Percentiles rank a stretch among this genome's conserved stretches.
phyloP scores from a whole-genome alignment of 805 yeast species.

The Candida xyloterini region DNA sequence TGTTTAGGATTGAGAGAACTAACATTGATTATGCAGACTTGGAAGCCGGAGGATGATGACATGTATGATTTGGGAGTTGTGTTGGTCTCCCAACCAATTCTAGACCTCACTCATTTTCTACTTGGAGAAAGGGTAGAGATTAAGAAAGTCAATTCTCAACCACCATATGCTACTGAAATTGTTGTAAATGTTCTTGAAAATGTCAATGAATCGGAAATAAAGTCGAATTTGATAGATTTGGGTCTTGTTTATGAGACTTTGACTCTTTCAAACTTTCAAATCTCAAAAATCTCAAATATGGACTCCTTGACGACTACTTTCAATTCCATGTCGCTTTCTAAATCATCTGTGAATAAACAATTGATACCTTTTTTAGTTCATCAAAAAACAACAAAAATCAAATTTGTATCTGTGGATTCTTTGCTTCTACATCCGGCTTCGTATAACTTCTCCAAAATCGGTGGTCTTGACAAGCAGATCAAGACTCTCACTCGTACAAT shows the following conservation, averaged over 20 bases:
- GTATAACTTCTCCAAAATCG: conserved; percentile 45
- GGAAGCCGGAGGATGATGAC: conserved; percentile 27
- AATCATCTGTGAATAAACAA: too few relatives aligned
- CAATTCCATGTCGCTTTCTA: conserved; percentile 1
- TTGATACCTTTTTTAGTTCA: conserved; percentile 26
- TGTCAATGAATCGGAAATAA: conserved; percentile 33
- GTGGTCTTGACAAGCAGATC: conserved; percentile 73
- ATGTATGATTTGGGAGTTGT: conserved; percentile 25
- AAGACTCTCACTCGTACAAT: conserved; percentile 60
- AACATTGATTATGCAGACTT: conserved; percentile 17
- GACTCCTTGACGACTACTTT: conserved; percentile 2
- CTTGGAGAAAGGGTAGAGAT: conserved; percentile 40
- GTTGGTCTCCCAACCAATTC: conserved; percentile 21
- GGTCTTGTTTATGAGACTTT: conserved; percentile 62
- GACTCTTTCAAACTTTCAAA: conserved; percentile 13
- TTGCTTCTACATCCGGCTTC: conserved; percentile 44
- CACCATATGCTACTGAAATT: conserved; percentile 35
- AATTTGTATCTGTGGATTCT: conserved; percentile 26
- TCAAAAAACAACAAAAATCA: conserved; percentile 34
- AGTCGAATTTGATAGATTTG: conserved; percentile 45
- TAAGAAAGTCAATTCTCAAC: conserved; percentile 45
- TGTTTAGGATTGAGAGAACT: conserved; percentile 25
- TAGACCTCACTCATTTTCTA: conserved; percentile 22
- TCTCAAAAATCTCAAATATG: conserved; percentile 7
- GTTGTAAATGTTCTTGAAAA: conserved; percentile 7